Evolutionary conservation across 1,284 basidiomycete genomes (phyloP), one percentile per base, ranked within the genome.

Genomic region (Leucoagaricus sp.): DNA sequence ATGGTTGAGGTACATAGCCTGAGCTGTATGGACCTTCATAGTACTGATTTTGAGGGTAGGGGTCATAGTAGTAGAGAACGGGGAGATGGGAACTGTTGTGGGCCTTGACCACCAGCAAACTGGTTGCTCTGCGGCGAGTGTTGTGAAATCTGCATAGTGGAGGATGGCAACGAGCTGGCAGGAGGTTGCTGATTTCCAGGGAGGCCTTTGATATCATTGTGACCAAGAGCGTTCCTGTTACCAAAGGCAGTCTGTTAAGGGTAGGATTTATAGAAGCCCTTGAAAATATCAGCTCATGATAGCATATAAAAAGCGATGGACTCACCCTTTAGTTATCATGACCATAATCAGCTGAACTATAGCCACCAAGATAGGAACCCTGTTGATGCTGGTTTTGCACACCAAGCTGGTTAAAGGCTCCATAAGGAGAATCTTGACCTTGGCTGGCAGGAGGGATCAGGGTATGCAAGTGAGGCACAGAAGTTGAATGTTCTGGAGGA

Each of bases 241-340:
- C 80, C 78, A 60, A 90, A 90, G 23, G 76, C 79, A 34, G 77
- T 73, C 61, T 81, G 83, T 57, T 82, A 86, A 47, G 64, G 63
- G 63, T 91, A 91, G 9, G 83, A 81, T 41, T 91, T 89, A 65
- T 91, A 91, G 71, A 90, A 89, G 60, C 81, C 82, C 85, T 88
- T 62, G 36, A 21, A 61, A 60, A 38, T 60, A 63, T 63, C 54
- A 65, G 63, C 12, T 58, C 62, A 55, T 41, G 29, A 41, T 41
- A 36, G 40, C 29, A 34, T 41, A 29, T 26, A 51, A 54, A 55
- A 15, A 31, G 13, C 8, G 23, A 7, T 3, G 55, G 63, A 73
- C 82, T 65, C 68, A 89, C 86, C 65, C 87, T 77, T 61, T 83
- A 83, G 58, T 67, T 82, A 42, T 89, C 87, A 66, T 90, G 89